These are phyloP conservation scores for Trichoderma lentiforme DNA, from an alignment of 2,329 filamentous ascomycete genomes.

Conservation along the genomic window DNA sequence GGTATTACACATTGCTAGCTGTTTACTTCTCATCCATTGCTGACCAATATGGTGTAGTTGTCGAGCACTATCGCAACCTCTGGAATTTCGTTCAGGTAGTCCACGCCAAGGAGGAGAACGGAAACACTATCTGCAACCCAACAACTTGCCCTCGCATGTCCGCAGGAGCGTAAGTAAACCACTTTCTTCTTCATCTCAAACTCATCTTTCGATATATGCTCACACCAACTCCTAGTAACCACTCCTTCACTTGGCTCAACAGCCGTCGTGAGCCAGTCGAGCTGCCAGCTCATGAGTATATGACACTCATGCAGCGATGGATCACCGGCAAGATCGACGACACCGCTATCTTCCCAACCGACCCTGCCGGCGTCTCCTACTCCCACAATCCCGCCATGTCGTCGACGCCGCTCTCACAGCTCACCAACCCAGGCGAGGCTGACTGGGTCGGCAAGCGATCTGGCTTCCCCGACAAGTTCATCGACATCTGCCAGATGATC, in stretches of 20 bases:
- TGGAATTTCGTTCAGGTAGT: conserved; percentile 87
- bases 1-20: conserved; percentile 19
- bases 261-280: conserved; percentile 83
- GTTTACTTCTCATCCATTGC: neutral
- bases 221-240: conserved; percentile 53
- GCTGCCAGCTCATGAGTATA: conserved; percentile 88
- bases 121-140: conserved; percentile 77
- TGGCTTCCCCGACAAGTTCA: conserved; percentile 87
- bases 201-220: neutral
- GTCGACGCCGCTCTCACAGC: conserved; percentile 58
- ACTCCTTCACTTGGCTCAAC: conserved; percentile 96
- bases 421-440: conserved; percentile 58
- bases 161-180: conserved; percentile 77
- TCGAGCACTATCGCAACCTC: conserved; percentile 86
- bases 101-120: conserved; percentile 78
- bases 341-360: conserved; percentile 83
- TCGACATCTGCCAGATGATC: conserved; percentile 86
- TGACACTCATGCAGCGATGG: conserved; percentile 95
- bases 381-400: conserved; percentile 59
- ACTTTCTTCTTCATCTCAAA: neutral
- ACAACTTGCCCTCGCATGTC: conserved; percentile 88
- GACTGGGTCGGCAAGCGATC: conserved; percentile 89
- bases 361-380: conserved; percentile 67
- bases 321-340: conserved; percentile 95
- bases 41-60: conserved; percentile 55